Conservation (phyloP, 164 flowering plant species). For the Vitis rotundifolia region DNA sequence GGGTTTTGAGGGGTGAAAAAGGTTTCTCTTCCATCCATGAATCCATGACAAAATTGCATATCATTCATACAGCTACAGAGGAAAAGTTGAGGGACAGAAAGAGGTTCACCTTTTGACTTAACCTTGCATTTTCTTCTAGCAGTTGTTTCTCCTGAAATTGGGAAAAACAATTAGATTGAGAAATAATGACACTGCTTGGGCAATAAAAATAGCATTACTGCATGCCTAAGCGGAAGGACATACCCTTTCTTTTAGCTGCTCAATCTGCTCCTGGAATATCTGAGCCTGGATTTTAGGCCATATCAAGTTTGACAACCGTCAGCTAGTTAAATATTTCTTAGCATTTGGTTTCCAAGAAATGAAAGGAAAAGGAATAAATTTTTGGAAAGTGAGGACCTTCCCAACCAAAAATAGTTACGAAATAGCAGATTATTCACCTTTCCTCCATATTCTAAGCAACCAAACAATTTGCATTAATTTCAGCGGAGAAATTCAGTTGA, state of each 20-base stretch:
- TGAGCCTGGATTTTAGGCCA: conserved; percentile 22
- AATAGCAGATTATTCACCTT: too few relatives aligned
- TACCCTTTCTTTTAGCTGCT: conserved; percentile 30
- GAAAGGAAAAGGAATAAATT: background rate
- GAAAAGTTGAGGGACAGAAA: background rate
- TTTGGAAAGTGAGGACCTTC: background rate
- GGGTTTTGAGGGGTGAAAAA: too few relatives aligned
- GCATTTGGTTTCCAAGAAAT: background rate
- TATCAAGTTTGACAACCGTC: background rate
- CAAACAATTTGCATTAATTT: too few relatives aligned
- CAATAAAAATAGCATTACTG: background rate
- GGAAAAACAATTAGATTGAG: background rate
- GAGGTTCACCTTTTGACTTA: conserved; percentile 23
- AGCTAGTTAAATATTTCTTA: background rate
- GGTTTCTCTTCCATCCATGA: too few relatives aligned
- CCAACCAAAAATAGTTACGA: too few relatives aligned
- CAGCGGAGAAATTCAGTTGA: background rate
- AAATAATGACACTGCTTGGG: background rate
- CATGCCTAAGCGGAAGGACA: background rate
- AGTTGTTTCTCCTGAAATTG: conserved; percentile 24
- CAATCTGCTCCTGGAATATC: conserved; percentile 25
- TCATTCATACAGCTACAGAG: too few relatives aligned
- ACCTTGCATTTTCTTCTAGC: conserved; percentile 25
- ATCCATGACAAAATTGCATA: too few relatives aligned
- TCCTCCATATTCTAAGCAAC: too few relatives aligned